Evolutionary conservation across 164 flowering plant genomes (phyloP).

Genomic region (Stephania yunnanensis): DNA sequence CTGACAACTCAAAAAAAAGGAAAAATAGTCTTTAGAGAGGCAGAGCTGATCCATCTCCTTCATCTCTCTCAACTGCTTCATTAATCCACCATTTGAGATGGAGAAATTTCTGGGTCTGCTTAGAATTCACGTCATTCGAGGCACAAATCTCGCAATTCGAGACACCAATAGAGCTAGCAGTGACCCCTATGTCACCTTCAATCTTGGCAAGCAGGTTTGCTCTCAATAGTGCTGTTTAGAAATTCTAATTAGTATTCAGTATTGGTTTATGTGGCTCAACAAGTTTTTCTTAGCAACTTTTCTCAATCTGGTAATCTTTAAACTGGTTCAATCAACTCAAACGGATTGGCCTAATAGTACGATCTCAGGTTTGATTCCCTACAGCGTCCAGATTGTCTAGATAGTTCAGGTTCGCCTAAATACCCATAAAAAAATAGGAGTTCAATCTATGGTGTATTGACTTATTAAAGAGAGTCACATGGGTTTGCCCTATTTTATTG

Average conservation of each 20-base stretch:
- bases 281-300: no score
- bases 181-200: conserved; percentile 58
- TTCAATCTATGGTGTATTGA: no score
- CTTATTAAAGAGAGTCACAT: no score
- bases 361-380: no score
- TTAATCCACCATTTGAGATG: conserved; percentile 19
- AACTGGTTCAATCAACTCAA: not conserved
- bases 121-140: conserved; percentile 43
- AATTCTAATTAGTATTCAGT: no score
- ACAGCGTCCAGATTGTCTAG: no score
- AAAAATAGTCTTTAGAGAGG: not conserved
- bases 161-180: conserved; percentile 46
- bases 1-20: not conserved
- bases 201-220: conserved; percentile 57
- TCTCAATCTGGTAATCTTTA: not conserved
- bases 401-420: no score
- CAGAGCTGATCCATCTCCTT: not conserved
- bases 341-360: no score
- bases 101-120: conserved; percentile 50
- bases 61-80: conserved; percentile 1
- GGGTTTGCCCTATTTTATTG: no score
- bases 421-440: no score
- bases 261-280: no score
- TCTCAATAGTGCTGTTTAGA: not conserved
- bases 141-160: conserved; percentile 54